A percentile compares a stretch with the other conserved stretches of the same genome.
These are phyloP conservation scores for Miamiensis avidus DNA, from an alignment of 169 alveolate species.

Conservation along the genomic window DNA sequence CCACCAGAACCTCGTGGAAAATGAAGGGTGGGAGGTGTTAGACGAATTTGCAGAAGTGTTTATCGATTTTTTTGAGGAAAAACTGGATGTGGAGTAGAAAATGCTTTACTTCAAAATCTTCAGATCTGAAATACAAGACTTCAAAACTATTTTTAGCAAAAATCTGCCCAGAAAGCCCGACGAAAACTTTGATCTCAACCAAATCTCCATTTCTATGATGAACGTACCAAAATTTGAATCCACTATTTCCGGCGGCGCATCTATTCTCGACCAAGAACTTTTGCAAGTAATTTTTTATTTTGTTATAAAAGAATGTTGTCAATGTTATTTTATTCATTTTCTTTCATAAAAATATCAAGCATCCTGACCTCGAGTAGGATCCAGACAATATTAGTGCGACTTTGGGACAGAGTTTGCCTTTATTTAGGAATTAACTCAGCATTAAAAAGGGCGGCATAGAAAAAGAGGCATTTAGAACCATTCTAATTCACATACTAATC, in stretches of 20 bases:
- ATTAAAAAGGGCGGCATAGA: neutral
- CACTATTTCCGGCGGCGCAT: no score
- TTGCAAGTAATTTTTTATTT: no score
- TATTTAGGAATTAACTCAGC: neutral
- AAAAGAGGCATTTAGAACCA: neutral
- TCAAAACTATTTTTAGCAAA: neutral
- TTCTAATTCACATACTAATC: neutral
- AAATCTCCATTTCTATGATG: no score
- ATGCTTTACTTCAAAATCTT: neutral
- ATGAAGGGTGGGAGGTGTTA: neutral
- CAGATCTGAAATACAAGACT: neutral
- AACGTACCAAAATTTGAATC: no score
- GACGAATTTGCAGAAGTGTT: neutral
- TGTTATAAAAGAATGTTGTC: no score
- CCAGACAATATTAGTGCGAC: neutral
- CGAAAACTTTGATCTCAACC: no score
- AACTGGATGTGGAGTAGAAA: neutral
- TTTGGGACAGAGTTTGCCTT: neutral
- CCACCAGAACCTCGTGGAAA: neutral
- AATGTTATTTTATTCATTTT: no score
- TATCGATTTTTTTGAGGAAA: neutral
- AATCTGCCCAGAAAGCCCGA: neutral
- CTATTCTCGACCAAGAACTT: no score
- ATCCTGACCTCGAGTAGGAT: no score
- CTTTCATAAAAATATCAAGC: no score